Evolutionary conservation across 192 early-diverging fungal genomes (phyloP).

Genomic region (Coemansia aciculifera): DNA sequence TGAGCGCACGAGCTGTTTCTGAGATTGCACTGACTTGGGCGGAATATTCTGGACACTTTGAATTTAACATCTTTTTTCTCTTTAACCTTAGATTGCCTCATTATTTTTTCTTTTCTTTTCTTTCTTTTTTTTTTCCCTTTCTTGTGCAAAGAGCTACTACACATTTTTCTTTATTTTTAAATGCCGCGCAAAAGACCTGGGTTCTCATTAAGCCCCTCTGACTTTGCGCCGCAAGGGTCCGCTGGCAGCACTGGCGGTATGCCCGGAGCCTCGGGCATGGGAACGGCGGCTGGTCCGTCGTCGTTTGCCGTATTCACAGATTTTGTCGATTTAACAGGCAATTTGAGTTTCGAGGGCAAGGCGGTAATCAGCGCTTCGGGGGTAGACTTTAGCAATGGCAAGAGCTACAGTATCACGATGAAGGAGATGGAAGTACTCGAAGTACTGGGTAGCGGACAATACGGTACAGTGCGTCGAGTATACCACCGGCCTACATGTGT

Average conservation of each 20-base stretch:
- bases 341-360: conserved; percentile 90
- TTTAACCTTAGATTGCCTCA: not conserved
- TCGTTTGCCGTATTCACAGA: conserved; percentile 33
- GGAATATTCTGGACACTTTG: no score
- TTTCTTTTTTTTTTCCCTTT: not conserved
- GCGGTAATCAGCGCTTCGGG: conserved; percentile 87
- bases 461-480: conserved; percentile 90
- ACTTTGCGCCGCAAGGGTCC: conserved; percentile 21
- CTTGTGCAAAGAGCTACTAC: not conserved
- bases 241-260: conserved; percentile 6
- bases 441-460: conserved; percentile 90
- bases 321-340: conserved; percentile 60
- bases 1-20: no score
- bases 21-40: no score
- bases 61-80: no score
- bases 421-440: conserved; percentile 73
- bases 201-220: conserved; percentile 44
- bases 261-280: not conserved
- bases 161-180: not conserved
- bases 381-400: conserved; percentile 89
- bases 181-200: conserved; percentile 52
- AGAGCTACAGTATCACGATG: conserved; percentile 86
- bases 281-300: conserved; percentile 8
- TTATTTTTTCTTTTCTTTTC: not conserved
- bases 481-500: conserved; percentile 84